Evolutionary conservation across 306 rosid species (phyloP).

Genomic region (Ormosia semicastrata): DNA sequence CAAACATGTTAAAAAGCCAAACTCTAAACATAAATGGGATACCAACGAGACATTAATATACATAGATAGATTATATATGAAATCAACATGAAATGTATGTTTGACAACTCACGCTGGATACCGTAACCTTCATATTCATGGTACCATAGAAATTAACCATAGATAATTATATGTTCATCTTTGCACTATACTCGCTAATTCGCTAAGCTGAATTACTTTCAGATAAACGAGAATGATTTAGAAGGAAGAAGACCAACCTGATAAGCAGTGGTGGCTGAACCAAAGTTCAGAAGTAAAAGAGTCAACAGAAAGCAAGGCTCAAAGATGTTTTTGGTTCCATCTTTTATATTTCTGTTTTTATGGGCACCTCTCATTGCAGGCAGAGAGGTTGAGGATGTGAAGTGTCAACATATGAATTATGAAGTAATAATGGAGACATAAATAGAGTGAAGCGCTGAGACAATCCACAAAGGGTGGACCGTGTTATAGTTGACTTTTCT

Average conservation of each 20-base stretch:
- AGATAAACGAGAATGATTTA: background rate
- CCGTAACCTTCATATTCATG: no score
- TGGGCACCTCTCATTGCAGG: background rate
- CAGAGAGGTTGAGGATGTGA: background rate
- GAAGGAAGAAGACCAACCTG: conserved; percentile 42
- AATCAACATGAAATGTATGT: no score
- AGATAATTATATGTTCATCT: background rate
- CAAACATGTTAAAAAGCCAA: conserved; percentile 41
- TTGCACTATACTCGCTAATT: background rate
- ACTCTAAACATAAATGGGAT: conserved; percentile 48
- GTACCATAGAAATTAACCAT: no score
- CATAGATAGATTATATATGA: no score
- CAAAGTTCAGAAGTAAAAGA: conserved; percentile 31
- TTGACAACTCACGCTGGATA: no score
- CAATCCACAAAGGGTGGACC: no score
- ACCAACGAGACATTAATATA: conserved; percentile 81
- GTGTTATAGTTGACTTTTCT: no score
- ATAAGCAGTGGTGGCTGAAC: conserved; percentile 75
- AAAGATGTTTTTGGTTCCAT: background rate
- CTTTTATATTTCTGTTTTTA: background rate
- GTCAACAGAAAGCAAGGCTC: background rate
- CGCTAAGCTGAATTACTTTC: background rate
- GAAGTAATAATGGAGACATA: no score
- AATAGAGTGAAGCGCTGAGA: no score
- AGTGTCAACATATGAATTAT: no score